Base-by-base conservation (phyloP, 176 grass and related monocot genomes). In the Tillandsia fasciculata region DNA sequence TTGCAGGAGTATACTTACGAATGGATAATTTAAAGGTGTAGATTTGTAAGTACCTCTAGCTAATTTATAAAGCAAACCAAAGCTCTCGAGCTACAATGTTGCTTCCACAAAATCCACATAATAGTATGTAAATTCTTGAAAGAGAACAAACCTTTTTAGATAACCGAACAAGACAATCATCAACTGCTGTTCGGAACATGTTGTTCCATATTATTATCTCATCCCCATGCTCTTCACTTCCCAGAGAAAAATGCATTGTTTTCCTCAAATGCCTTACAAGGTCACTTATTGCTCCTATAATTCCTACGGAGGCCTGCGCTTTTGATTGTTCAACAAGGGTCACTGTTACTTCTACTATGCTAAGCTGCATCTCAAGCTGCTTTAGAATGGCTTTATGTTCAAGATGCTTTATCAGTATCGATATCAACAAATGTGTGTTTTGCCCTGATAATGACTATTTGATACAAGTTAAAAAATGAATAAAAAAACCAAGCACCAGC, bases 231-330 rank as follows among this genome's bases (percentile, higher is more conserved):
- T 90, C 84, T 83, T 72, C 83, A 72, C 79, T 93, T 64, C 78
- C 84, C 66, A 99, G 84, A 74, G 82, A 83, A 90, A 84, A 84
- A 76, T 99, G 94, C 67, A 99, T 80, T 17, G 87, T 90, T 75
- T 76, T 92, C 80, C 91, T 86, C 70, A 99, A 77, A 88, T 99
- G 94, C 82, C 87, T 92, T 53, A 99, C 89, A 70, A 99, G 90
- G 84, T 99, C 94, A 79, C 74, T 88, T 90, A 99, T 99, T 54
- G 94, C 89, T 77, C 89, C 73, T 80, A 90, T 90, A 78, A 87
- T 84, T 79, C 80, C 80, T 73, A 81, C 80, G 72, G 94, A 90
- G 64, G 94, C 84, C 13, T 86, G 72, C 70, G 82, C 77, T 81
- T 49, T 87, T 48, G 94, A 93, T 76, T 90, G 84, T 72, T 88